Percentiles rank a stretch among this genome's conserved stretches.
phyloP scores from a whole-genome alignment of 148 eudicot genomes.

The Vaccinium vitisidaea region DNA sequence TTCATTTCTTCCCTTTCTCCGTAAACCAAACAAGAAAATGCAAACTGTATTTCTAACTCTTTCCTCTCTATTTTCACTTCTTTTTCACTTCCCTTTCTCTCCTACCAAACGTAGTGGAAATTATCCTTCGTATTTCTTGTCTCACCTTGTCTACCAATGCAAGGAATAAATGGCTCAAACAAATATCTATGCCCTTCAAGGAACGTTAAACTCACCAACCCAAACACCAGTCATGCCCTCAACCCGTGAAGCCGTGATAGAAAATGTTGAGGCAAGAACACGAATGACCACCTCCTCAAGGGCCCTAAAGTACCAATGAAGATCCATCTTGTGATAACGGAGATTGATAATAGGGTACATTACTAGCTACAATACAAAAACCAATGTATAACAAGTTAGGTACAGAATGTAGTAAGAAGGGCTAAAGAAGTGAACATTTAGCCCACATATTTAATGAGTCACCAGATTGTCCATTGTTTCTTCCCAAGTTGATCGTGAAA shows the following conservation, averaged over 20 bases:
- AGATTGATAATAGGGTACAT: slow-evolving; percentile 91
- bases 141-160: not conserved
- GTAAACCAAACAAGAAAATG: not conserved
- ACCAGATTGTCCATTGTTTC: not conserved
- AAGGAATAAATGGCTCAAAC: not conserved
- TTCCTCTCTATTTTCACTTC: not conserved
- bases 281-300: slow-evolving; percentile 90
- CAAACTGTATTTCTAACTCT: not conserved
- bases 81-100: not conserved
- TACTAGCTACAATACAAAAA: slow-evolving; percentile 55
- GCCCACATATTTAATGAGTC: not conserved
- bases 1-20: not conserved
- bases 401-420: not conserved
- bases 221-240: slow-evolving; percentile 92
- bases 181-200: not conserved
- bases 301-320: slow-evolving; percentile 92
- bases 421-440: not conserved
- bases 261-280: slow-evolving; percentile 60
- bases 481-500: not conserved
- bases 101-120: not conserved
- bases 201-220: slow-evolving; percentile 59
- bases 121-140: too few species aligned
- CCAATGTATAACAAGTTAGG: slow-evolving; percentile 18
- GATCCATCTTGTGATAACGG: slow-evolving; percentile 85
- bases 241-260: slow-evolving; percentile 59